Evolutionary conservation across 768 basidiomycete genomes (phyloP).

Genomic region (Epithele typhae): DNA sequence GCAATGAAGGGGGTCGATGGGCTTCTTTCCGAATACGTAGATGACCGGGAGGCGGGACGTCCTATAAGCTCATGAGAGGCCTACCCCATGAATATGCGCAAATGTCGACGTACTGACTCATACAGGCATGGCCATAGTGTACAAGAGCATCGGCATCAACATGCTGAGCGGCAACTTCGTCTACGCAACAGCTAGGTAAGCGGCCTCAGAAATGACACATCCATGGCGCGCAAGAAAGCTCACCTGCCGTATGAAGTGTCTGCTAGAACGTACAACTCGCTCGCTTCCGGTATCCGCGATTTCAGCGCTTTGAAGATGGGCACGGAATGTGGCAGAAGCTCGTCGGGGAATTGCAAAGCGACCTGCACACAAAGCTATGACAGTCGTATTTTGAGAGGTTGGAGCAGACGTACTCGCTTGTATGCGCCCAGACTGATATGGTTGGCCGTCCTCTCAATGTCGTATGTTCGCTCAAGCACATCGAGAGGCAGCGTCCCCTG

Average conservation of each 20-base stretch:
- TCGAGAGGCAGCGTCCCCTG: slow-evolving; percentile 23
- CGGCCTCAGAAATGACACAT: background rate
- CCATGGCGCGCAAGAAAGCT: slow-evolving; percentile 15
- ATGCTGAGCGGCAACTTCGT: slow-evolving; percentile 93
- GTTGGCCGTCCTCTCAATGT: slow-evolving; percentile 61
- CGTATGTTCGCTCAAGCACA: slow-evolving; percentile 65
- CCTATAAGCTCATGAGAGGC: too few relatives aligned
- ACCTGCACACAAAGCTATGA: slow-evolving; percentile 42
- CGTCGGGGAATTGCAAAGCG: slow-evolving; percentile 94
- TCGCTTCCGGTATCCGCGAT: slow-evolving; percentile 34
- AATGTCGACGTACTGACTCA: slow-evolving; percentile 70
- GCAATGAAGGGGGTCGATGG: slow-evolving; percentile 54
- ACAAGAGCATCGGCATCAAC: slow-evolving; percentile 88
- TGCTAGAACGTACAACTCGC: slow-evolving; percentile 85
- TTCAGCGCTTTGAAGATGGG: slow-evolving; percentile 73
- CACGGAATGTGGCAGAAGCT: slow-evolving; percentile 82
- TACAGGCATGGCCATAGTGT: slow-evolving; percentile 95
- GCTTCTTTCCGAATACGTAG: slow-evolving; percentile 83
- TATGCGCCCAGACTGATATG: slow-evolving; percentile 60
- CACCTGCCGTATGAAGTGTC: slow-evolving; percentile 98
- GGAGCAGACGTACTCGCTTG: slow-evolving; percentile 52
- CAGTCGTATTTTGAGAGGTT: too few relatives aligned
- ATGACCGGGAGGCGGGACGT: slow-evolving; percentile 85
- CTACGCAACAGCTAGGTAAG: slow-evolving; percentile 80
- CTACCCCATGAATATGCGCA: too few relatives aligned